Evolutionary conservation across 2,329 filamentous ascomycete species (phyloP), one percentile per base, ranked within the genome.

Genomic region (Stachybotrys chartarum): DNA sequence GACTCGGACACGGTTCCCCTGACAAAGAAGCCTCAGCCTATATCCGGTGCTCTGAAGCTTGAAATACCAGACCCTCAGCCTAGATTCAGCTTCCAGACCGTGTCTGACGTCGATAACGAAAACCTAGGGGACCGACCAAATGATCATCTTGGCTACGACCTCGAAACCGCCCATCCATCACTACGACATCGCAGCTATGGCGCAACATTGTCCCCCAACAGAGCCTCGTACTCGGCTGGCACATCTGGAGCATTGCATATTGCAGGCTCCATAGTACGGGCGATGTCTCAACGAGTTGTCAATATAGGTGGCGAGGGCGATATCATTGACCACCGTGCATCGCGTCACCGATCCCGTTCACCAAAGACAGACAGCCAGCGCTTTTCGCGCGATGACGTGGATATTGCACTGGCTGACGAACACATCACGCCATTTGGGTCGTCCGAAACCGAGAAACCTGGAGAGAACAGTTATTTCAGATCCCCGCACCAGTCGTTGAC

Each of bases 231-330:
- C 45, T 84, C 86, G 2, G 77, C 82, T 2, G 86, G 85, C 17
- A 79, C 81, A 8, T 79, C 83, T 11, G 82, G 81, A 30, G 86
- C 88, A 17, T 70, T 92, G 53, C 82, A 80, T 30, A 79, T 84
- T 62, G 88, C 88, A 58, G 83, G 88, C 49, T 90, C 88, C 8
- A 90, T 91, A 63, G 83, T 92, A 71, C 83, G 88, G 60, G 84
- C 84, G 58, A 96, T 99, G 85, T 97, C 95, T 35, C 92, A 97
- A 74, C 90, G 94, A 76, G 92, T 99, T 55, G 94, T 99, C 66
- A 97, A 97, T 67, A 83, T 99, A 64, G 96, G 91, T 72, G 96
- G 96, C 67, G 94, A 97, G 65, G 87, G 87, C 5, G 90, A 97
- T 63, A 75, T 90, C 18, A 78, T 92, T 16, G 91, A 96, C 68